Base-by-base conservation (phyloP, 1,284 basidiomycete species). In the Meira miltonrushii region DNA sequence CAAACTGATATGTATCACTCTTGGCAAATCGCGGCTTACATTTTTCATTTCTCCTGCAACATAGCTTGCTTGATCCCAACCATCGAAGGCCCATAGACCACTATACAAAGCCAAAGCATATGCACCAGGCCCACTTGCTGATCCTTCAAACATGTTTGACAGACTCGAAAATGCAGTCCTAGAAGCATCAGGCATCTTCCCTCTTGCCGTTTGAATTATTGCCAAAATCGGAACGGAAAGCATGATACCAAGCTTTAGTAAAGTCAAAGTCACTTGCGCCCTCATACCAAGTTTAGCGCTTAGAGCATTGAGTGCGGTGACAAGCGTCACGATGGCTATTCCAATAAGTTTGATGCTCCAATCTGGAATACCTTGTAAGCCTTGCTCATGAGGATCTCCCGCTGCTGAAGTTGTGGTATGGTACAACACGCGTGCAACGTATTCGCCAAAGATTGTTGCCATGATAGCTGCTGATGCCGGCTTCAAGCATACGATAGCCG, bases 41-140 rank as follows among this genome's bases (percentile, higher is more conserved):
- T 57, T 60, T 41, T 84, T 83, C 83, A 97, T 90, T 78, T 96
- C 93, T 25, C 92, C 93, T 6, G 89, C 90, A 2, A 97, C 89
- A 67, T 89, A 96, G 77, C 76, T 78, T 15, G 84, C 85, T 43
- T 81, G 78, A 51, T 92, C 90, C 90, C 92, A 96, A 0, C 93
- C 92, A 76, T 93, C 91, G 71, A 90, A 92, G 1, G 92, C 92
- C 92, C 92, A 98, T 1, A 98, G 80, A 0, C 92, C 92, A 11
- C 90, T 94, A 79, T 97, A 99, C 2, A 97, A 80, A 0, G 94
- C 95, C 11, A 98, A 82, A 3, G 94, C 92, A 79, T 92, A 98
- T 2, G 86, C 82, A 2, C 90, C 88, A 0, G 90, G 88, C 60
- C 88, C 88, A 7, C 77, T 84, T 56, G 88, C 89, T 2, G 90